Percentiles rank a stretch among this genome's conserved stretches.
Conservation (phyloP, 306 rosid genomes). For the Prunus campanulata region DNA sequence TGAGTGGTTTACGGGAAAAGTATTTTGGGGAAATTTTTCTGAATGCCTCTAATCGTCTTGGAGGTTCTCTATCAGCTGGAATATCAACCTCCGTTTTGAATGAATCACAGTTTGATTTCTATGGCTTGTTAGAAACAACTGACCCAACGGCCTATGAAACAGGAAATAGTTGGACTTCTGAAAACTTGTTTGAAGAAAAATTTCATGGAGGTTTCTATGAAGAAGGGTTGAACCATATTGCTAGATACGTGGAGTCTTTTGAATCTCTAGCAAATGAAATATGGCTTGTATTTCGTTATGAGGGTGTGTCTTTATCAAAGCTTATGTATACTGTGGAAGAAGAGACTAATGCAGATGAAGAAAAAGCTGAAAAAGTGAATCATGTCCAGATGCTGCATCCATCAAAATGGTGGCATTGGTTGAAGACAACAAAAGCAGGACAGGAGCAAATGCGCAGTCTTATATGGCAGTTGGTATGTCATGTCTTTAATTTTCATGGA, state of each 20-base stretch:
- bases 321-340: constrained; percentile 74
- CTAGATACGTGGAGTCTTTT: constrained; percentile 89
- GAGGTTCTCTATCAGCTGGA: constrained; percentile 48
- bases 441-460: constrained; percentile 78
- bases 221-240: constrained; percentile 92
- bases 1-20: constrained; percentile 91
- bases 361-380: constrained; percentile 47
- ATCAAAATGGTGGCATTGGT: constrained; percentile 99
- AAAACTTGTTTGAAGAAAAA: constrained; percentile 37
- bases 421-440: constrained; percentile 90
- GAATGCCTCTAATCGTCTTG: constrained; percentile 68
- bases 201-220: constrained; percentile 44
- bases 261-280: constrained; percentile 88
- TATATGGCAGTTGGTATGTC: constrained; percentile 87
- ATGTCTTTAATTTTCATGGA: neutral
- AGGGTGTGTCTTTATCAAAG: constrained; percentile 84
- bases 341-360: constrained; percentile 37
- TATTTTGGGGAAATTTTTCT: constrained; percentile 84
- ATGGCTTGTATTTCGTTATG: constrained; percentile 88
- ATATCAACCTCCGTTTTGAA: constrained; percentile 44
- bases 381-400: constrained; percentile 64
- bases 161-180: constrained; percentile 36
- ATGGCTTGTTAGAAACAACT: constrained; percentile 29
- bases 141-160: constrained; percentile 24
- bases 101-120: constrained; percentile 37